Conservation (phyloP, 805 yeast species). For the Starmerella apicola region DNA sequence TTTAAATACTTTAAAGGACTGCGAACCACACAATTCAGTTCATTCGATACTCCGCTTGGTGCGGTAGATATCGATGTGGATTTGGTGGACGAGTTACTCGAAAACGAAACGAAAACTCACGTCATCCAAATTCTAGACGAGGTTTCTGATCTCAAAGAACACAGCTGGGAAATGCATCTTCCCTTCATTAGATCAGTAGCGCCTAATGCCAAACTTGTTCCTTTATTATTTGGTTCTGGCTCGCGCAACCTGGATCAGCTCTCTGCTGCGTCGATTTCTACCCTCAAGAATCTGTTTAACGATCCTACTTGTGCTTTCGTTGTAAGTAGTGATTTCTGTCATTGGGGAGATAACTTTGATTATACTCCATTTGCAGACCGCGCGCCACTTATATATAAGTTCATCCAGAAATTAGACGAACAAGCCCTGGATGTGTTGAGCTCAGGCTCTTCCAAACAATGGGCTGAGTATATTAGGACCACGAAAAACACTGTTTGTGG, state of each 20-base stretch:
- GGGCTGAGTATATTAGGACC: constrained; percentile 51
- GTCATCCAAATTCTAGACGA: constrained; percentile 20
- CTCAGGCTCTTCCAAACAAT: constrained; percentile 41
- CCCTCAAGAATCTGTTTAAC: constrained; percentile 30
- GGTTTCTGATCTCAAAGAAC: constrained; percentile 72
- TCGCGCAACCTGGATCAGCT: constrained; percentile 32
- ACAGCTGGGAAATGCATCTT: constrained; percentile 88
- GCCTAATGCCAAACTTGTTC: constrained; percentile 44
- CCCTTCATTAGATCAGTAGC: constrained; percentile 43
- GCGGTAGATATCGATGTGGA: constrained; percentile 51
- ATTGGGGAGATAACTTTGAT: constrained; percentile 70
- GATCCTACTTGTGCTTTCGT: constrained; percentile 55
- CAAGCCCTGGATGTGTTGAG: constrained; percentile 54
- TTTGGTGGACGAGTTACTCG: constrained; percentile 3
- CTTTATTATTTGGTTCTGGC: constrained; percentile 60
- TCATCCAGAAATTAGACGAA: constrained; percentile 63
- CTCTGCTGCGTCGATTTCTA: constrained; percentile 31
- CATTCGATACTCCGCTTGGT: constrained; percentile 81
- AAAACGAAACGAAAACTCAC: constrained; percentile 1
- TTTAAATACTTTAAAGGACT: constrained; percentile 63
- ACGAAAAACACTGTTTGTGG: constrained; percentile 94
- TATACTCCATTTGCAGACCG: constrained; percentile 25
- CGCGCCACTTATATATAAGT: constrained; percentile 43
- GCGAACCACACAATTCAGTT: constrained; percentile 40
- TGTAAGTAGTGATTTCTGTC: constrained; percentile 86